Percentiles rank a stretch among this genome's conserved stretches.
Conservation (phyloP, 73 alveolate genomes). For the Tetrahymena malaccensis region DNA sequence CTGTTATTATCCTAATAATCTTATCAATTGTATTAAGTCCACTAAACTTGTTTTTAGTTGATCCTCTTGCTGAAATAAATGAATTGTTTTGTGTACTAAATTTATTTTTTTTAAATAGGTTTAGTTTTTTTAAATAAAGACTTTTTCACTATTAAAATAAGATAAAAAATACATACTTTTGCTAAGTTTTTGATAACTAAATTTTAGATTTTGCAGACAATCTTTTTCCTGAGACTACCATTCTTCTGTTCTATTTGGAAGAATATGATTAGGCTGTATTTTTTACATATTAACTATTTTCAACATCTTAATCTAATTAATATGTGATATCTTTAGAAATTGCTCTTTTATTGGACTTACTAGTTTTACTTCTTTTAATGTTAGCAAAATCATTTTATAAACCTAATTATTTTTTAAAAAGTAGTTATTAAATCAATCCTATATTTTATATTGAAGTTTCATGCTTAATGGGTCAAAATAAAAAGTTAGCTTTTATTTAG, state of each 20-base stretch:
- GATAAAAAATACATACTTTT: neutral
- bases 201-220: neutral
- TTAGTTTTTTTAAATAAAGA: too few relatives aligned
- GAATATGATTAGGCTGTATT: neutral
- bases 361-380: neutral
- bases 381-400: neutral
- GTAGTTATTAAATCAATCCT: too few relatives aligned
- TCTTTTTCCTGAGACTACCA: neutral
- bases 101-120: neutral
- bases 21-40: neutral
- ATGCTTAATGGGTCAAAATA: too few relatives aligned
- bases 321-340: neutral
- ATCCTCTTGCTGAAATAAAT: neutral
- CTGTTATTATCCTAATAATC: neutral
- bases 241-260: neutral
- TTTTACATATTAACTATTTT: neutral
- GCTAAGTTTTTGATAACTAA: neutral
- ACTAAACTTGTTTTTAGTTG: neutral
- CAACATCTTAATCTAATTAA: neutral
- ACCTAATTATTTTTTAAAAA: neutral
- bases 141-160: too few relatives aligned
- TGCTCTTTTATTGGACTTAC: neutral
- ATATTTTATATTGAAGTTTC: too few relatives aligned
- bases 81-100: neutral
- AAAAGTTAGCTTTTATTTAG: too few relatives aligned